Evolutionary conservation across 1,284 basidiomycete species (phyloP).

Genomic region (Apiotrichum siamense): DNA sequence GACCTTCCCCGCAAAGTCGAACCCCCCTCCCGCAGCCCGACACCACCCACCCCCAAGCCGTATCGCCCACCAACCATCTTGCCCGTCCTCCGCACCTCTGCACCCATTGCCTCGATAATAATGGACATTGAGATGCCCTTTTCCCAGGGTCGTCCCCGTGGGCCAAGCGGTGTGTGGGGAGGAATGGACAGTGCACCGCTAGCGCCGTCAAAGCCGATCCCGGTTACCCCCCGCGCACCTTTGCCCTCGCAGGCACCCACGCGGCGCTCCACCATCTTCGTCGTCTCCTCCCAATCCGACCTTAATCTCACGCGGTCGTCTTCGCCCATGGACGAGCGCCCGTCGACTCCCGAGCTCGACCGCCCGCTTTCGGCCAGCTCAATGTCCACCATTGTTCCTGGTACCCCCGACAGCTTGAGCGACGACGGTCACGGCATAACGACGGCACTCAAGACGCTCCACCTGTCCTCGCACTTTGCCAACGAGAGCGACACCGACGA

Average conservation of each 20-base stretch:
- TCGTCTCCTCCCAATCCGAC: too few species aligned
- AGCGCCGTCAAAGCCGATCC: background rate
- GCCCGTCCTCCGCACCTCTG: background rate
- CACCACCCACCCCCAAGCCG: background rate
- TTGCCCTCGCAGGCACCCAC: too few species aligned
- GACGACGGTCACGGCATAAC: background rate
- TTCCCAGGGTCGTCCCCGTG: background rate
- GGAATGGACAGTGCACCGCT: background rate
- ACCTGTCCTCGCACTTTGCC: background rate
- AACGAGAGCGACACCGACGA: background rate
- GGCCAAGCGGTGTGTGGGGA: background rate
- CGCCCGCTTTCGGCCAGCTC: background rate
- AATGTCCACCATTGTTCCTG: background rate
- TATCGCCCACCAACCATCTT: background rate
- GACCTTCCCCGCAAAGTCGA: background rate
- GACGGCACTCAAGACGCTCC: background rate
- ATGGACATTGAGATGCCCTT: conserved; percentile 1
- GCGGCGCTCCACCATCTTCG: too few species aligned
- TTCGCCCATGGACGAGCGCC: background rate
- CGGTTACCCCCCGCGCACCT: too few species aligned
- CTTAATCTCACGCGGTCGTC: background rate
- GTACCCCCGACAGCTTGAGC: background rate
- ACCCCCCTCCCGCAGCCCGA: background rate
- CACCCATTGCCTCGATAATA: background rate
- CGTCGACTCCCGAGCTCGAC: background rate